phyloP scores from a whole-genome alignment of 176 grass and related monocot genomes.

The Leersia perrieri region DNA sequence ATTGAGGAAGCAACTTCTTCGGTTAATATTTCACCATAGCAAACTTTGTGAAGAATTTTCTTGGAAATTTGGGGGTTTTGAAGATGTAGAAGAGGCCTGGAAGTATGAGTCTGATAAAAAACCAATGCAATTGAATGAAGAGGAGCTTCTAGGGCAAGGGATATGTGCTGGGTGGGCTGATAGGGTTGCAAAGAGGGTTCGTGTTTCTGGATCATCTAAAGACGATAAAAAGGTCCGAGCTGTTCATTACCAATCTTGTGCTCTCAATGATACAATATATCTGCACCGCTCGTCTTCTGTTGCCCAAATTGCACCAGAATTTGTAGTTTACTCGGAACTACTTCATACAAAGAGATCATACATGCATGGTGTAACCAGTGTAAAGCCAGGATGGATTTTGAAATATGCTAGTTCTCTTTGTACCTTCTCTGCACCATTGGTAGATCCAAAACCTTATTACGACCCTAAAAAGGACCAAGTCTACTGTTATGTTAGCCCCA shows the following conservation, averaged over 20 bases:
- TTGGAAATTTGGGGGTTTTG: conserved; percentile 62
- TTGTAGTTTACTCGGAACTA: conserved; percentile 91
- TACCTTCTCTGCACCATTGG: conserved; percentile 80
- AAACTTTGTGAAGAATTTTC: conserved; percentile 70
- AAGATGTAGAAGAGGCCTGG: conserved; percentile 79
- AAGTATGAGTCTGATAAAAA: conserved; percentile 53
- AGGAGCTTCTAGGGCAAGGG: conserved; percentile 75
- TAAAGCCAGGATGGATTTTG: conserved; percentile 85
- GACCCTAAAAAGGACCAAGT: conserved; percentile 60
- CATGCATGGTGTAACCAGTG: conserved; percentile 83
- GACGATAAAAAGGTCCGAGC: conserved; percentile 58
- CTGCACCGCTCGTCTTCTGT: conserved; percentile 74
- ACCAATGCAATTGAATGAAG: conserved; percentile 58
- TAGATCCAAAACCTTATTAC: conserved; percentile 80
- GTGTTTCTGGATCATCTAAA: conserved; percentile 43
- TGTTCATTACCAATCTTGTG: conserved; percentile 67
- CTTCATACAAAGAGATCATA: conserved; percentile 88
- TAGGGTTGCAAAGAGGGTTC: conserved; percentile 77
- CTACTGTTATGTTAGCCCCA: conserved; percentile 74
- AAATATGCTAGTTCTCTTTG: conserved; percentile 90
- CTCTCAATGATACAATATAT: conserved; percentile 71
- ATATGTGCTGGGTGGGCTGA: conserved; percentile 95
- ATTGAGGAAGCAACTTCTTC: conserved; percentile 87
- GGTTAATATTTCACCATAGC: conserved; percentile 77
- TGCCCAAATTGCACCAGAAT: conserved; percentile 69